These are phyloP conservation scores for Lipomyces mesembrius DNA, from an alignment of 805 yeast genomes.

Conservation along the genomic window DNA sequence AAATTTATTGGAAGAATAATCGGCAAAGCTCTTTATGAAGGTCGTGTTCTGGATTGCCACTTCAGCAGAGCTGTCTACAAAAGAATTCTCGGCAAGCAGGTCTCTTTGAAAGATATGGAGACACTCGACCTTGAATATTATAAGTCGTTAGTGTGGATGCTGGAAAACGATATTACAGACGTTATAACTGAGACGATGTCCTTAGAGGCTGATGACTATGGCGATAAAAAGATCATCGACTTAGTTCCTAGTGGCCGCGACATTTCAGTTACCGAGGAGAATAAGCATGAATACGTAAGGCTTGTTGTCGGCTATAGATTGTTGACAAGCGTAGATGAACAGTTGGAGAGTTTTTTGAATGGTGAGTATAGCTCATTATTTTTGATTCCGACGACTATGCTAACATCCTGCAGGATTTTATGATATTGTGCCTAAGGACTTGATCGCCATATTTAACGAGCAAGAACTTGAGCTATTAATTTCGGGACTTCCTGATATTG, in stretches of 20 bases:
- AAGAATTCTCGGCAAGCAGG: constrained; percentile 75
- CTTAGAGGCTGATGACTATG: constrained; percentile 90
- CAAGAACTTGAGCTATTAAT: constrained; percentile 91
- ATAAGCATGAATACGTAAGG: constrained; percentile 86
- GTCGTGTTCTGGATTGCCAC: constrained; percentile 86
- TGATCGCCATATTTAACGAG: constrained; percentile 88
- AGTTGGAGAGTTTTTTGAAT: constrained; percentile 75
- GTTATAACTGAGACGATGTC: constrained; percentile 93
- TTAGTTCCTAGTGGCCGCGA: constrained; percentile 80
- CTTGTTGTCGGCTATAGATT: constrained; percentile 85
- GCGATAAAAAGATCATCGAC: constrained; percentile 83
- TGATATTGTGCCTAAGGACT: constrained; percentile 82
- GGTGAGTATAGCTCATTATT: constrained; percentile 35
- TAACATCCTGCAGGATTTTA: constrained; percentile 69
- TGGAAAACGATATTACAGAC: constrained; percentile 95
- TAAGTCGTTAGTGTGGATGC: constrained; percentile 92
- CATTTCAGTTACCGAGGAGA: constrained; percentile 85
- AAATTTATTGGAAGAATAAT: constrained; percentile 91
- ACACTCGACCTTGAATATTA: constrained; percentile 89
- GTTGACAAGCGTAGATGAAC: constrained; percentile 81
- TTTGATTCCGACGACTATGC: neutral
- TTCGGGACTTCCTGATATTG: constrained; percentile 95
- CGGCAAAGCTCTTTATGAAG: constrained; percentile 92
- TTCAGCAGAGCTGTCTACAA: constrained; percentile 95
- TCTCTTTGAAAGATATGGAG: constrained; percentile 91